A percentile compares a stretch with the other conserved stretches of the same genome.
Conservation (phyloP, 208 protist genomes). For the Herpetomonas muscarum region DNA sequence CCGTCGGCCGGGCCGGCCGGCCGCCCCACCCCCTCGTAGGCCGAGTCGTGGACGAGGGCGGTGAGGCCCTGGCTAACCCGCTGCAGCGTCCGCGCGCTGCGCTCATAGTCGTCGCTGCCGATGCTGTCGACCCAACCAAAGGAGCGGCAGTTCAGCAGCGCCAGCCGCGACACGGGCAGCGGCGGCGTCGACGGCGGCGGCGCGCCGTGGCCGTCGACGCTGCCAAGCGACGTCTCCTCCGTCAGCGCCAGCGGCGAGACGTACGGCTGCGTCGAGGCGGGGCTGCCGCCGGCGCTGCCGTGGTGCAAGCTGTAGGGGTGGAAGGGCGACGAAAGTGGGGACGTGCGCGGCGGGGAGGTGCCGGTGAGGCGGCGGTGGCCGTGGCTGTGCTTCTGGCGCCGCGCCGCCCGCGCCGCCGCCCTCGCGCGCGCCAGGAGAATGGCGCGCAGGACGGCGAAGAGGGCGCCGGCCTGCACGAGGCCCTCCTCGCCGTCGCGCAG, state of each 20-base stretch:
- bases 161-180: constrained; percentile 27
- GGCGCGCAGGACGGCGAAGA: constrained; percentile 35
- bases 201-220: constrained; percentile 6
- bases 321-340: background rate
- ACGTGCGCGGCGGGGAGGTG: background rate
- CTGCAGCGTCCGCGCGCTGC: constrained; percentile 27
- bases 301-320: background rate
- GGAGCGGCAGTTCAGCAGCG: constrained; percentile 62
- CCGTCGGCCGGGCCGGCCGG: background rate
- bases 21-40: constrained; percentile 25
- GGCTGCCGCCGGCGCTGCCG: background rate
- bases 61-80: constrained; percentile 26
- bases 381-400: background rate
- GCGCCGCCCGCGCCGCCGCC: background rate
- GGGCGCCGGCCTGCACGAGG: constrained; percentile 55
- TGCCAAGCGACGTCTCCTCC: constrained; percentile 16
- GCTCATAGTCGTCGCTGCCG: constrained; percentile 46
- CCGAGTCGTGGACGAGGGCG: constrained; percentile 6
- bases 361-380: background rate
- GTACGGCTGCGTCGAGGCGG: background rate
- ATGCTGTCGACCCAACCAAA: constrained; percentile 55
- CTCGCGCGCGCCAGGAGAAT: background rate
- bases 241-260: background rate
- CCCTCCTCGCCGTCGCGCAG: constrained; percentile 44
- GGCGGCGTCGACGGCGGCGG: background rate